Conservation (phyloP, 495 filamentous ascomycete species). For the Penicillium lagena region DNA sequence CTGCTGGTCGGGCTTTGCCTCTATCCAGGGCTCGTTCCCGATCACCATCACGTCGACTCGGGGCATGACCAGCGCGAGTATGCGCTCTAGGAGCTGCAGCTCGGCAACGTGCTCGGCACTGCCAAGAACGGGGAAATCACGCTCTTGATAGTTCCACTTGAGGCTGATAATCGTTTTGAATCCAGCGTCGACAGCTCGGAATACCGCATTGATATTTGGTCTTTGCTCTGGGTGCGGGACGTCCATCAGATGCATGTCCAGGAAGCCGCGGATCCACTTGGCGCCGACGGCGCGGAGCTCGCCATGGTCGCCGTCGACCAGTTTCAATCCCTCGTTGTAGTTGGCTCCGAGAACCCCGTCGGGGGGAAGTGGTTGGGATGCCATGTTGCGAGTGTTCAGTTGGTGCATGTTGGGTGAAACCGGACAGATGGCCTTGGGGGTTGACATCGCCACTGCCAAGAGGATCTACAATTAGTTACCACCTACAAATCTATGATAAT, state of each 20-base stretch:
- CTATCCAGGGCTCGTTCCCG: constrained; percentile 11
- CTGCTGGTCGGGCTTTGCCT: constrained; percentile 1
- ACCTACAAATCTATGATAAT: neutral
- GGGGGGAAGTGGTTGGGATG: too few species aligned
- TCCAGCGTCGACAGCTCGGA: constrained; percentile 2
- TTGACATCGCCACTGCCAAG: too few species aligned
- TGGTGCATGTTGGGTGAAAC: too few species aligned
- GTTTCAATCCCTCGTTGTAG: constrained; percentile 4
- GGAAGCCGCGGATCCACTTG: constrained; percentile 10
- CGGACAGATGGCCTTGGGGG: too few species aligned
- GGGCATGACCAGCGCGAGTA: constrained; percentile 3
- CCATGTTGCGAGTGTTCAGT: too few species aligned
- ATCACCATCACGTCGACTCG: constrained; percentile 9
- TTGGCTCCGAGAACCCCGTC: constrained; percentile 2
- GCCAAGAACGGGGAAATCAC: neutral
- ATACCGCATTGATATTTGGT: constrained; percentile 5
- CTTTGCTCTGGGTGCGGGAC: neutral
- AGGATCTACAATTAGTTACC: too few species aligned
- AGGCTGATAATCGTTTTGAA: constrained; percentile 4
- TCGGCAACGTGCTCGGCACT: neutral
- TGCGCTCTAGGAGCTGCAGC: neutral
- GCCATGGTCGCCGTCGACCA: constrained; percentile 2
- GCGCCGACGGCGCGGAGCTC: constrained; percentile 2
- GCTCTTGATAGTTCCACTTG: constrained; percentile 6
- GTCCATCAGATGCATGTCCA: constrained; percentile 11